These are phyloP conservation scores for Ascochyta fabae DNA, from an alignment of 2,329 filamentous ascomycete genomes.

Conservation along the genomic window DNA sequence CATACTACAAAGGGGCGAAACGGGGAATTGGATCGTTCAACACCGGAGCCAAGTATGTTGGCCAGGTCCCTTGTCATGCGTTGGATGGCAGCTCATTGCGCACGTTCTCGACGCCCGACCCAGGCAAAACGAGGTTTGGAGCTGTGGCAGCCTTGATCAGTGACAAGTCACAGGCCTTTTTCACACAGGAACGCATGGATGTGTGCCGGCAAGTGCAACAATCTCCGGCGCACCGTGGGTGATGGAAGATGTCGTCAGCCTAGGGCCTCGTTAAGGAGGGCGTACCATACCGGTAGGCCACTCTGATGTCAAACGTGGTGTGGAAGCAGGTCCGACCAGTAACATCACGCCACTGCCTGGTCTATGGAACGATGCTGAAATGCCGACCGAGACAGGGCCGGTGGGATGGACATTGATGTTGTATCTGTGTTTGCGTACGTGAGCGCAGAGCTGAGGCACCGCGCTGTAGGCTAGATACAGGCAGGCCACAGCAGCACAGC, in stretches of 20 bases:
- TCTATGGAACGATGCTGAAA: neutral
- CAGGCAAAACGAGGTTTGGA: neutral
- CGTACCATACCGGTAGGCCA: neutral
- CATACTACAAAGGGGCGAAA: neutral
- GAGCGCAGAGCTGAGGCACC: too few relatives aligned
- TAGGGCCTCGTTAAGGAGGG: conserved; percentile 5
- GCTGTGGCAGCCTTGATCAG: neutral
- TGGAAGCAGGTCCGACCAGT: conserved; percentile 2
- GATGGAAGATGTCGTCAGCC: conserved; percentile 10
- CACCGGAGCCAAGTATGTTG: conserved; percentile 10
- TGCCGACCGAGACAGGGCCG: neutral
- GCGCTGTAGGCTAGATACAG: too few relatives aligned
- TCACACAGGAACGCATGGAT: neutral
- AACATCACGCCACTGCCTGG: neutral
- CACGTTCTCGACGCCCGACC: neutral
- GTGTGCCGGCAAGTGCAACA: neutral
- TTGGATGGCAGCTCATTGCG: neutral
- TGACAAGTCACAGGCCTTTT: neutral
- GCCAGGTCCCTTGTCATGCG: conserved; percentile 14
- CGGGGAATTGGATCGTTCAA: neutral
- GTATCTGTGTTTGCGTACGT: too few relatives aligned
- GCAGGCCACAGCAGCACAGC: too few relatives aligned
- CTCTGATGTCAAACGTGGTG: conserved; percentile 7
- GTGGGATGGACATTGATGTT: neutral
- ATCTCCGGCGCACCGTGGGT: neutral